These are phyloP conservation scores for Macrophomina phaseolina DNA, from an alignment of 2,329 filamentous ascomycete species.

Conservation along the genomic window DNA sequence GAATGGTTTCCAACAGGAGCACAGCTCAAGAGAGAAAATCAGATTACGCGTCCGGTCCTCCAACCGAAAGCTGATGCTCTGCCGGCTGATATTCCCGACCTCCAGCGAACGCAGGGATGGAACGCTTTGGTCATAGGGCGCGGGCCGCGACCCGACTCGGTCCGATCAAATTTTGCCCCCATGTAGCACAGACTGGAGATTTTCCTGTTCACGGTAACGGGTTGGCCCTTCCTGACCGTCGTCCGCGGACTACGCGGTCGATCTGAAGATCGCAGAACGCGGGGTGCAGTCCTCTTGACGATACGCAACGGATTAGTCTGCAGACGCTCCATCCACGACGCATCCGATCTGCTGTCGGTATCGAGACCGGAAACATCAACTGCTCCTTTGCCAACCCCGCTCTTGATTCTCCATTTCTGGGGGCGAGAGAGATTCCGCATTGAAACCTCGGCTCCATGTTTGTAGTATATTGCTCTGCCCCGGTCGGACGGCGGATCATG, in stretches of 20 bases:
- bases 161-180: neutral
- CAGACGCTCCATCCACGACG: no score
- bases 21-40: no score
- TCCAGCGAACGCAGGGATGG: neutral
- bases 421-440: no score
- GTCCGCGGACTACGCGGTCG: neutral
- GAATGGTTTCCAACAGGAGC: no score
- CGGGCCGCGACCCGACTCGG: neutral
- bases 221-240: neutral
- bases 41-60: neutral
- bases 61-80: neutral
- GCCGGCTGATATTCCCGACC: neutral
- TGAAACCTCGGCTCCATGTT: no score
- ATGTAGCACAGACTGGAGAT: neutral
- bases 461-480: neutral
- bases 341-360: no score
- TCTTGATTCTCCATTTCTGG: no score
- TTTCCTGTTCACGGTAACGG: neutral
- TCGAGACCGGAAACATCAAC: no score
- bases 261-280: neutral
- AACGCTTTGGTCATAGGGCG: neutral
- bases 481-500: neutral
- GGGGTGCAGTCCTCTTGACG: neutral
- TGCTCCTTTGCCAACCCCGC: no score
- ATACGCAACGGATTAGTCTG: no score